A percentile compares a stretch with the other conserved stretches of the same genome.
phyloP scores from a whole-genome alignment of 495 filamentous ascomycete species.

The Staphylotrichum longicolle region DNA sequence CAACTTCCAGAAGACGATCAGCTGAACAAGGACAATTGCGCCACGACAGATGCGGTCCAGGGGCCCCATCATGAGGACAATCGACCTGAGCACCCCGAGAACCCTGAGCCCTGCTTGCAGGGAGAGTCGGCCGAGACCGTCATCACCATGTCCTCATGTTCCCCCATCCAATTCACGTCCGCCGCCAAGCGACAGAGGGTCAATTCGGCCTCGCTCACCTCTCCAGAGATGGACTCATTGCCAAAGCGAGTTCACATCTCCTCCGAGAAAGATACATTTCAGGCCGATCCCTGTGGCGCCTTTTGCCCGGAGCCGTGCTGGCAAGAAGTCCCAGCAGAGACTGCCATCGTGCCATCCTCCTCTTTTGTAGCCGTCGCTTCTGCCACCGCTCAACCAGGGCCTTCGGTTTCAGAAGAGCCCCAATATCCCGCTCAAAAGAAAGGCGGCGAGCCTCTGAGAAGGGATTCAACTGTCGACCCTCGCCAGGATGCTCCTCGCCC shows the following conservation, averaged over 20 bases:
- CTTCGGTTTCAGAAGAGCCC: too few species aligned
- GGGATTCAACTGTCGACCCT: too few species aligned
- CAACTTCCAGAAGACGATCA: neutral
- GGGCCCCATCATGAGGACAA: neutral
- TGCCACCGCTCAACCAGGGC: too few species aligned
- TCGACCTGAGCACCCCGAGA: neutral
- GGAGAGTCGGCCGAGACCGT: slow-evolving; percentile 1
- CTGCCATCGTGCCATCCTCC: neutral
- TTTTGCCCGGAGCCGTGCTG: neutral
- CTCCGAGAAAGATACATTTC: neutral
- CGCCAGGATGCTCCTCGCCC: neutral
- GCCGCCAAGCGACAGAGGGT: neutral
- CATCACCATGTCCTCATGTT: neutral
- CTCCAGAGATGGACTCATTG: neutral
- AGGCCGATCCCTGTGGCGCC: neutral
- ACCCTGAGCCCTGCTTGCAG: neutral
- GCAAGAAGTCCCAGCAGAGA: neutral
- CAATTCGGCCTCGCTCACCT: neutral
- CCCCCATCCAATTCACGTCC: neutral
- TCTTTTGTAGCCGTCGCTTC: too few species aligned
- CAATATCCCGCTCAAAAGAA: too few species aligned
- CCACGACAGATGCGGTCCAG: neutral
- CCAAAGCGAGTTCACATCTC: neutral
- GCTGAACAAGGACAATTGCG: neutral
- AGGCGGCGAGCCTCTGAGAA: too few species aligned